Percentiles rank a stretch among this genome's conserved stretches.
phyloP scores from a whole-genome alignment of 805 yeast species.

The Metschnikowia santaceciliae region DNA sequence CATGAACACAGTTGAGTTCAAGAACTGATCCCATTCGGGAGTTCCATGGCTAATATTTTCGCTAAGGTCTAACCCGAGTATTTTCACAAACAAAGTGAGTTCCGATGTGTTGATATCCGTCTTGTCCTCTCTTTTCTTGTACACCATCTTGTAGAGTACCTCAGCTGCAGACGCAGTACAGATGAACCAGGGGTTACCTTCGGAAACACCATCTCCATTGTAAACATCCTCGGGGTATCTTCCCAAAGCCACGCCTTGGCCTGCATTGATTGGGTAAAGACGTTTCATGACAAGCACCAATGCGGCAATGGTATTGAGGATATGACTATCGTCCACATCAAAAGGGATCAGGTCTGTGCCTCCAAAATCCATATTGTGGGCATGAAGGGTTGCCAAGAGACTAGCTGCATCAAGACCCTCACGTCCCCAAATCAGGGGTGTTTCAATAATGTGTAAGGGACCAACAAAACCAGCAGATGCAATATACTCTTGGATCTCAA shows the following conservation, averaged over 20 bases:
- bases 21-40: conserved; percentile 43
- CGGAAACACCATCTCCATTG: conserved; percentile 65
- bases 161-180: conserved; percentile 69
- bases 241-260: conserved; percentile 69
- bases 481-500: conserved; percentile 36
- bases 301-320: conserved; percentile 60
- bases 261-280: conserved; percentile 72
- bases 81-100: conserved; percentile 18
- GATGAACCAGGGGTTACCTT: conserved; percentile 94
- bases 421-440: conserved; percentile 52
- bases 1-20: conserved; percentile 45
- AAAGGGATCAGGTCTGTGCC: conserved; percentile 49
- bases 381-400: conserved; percentile 49
- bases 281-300: conserved; percentile 65
- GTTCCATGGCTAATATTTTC: conserved; percentile 34
- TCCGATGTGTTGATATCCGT: conserved; percentile 39
- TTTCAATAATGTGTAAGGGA: conserved; percentile 40
- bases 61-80: background rate
- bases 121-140: conserved; percentile 35
- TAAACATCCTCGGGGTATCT: conserved; percentile 91
- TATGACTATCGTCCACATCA: conserved; percentile 52
- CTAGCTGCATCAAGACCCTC: conserved; percentile 79
- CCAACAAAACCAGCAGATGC: conserved; percentile 36
- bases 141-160: conserved; percentile 52
- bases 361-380: conserved; percentile 38